A percentile compares a stretch with the other conserved stretches of the same genome.
phyloP scores from a whole-genome alignment of 306 rosid species.

The Pyrus pyrifolia region DNA sequence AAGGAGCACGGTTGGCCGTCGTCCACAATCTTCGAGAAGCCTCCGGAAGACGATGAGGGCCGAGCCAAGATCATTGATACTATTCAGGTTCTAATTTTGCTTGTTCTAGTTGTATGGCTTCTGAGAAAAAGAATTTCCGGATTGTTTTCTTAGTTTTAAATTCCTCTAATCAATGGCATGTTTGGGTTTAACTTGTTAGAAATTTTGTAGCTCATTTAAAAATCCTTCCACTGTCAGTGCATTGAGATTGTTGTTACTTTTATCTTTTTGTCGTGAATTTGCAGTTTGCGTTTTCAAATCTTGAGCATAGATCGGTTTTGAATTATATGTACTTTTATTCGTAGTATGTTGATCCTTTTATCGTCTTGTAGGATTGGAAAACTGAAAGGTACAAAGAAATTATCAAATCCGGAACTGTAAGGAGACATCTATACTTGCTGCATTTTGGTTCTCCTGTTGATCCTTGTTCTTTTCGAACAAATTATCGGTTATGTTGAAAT shows the following conservation, averaged over 20 bases:
- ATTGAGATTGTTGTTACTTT: neutral
- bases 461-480: neutral
- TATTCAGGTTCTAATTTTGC: conserved; percentile 48
- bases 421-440: conserved; percentile 20
- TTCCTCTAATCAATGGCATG: neutral
- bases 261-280: neutral
- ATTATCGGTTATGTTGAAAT: neutral
- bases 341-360: conserved; percentile 11
- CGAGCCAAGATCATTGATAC: conserved; percentile 68
- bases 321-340: neutral
- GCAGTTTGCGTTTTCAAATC: neutral
- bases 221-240: neutral
- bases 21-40: conserved; percentile 58
- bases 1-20: conserved; percentile 88
- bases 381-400: conserved; percentile 93
- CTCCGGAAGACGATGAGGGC: conserved; percentile 61
- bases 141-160: neutral
- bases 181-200: neutral
- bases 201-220: neutral
- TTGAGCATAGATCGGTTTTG: neutral
- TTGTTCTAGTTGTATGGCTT: conserved; percentile 2
- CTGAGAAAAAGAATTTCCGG: neutral
- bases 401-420: conserved; percentile 91
- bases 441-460: neutral
- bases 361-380: conserved; percentile 81